These are phyloP conservation scores for Phytophthora melonis DNA, from an alignment of 352 stramenopile genomes.

Conservation along the genomic window DNA sequence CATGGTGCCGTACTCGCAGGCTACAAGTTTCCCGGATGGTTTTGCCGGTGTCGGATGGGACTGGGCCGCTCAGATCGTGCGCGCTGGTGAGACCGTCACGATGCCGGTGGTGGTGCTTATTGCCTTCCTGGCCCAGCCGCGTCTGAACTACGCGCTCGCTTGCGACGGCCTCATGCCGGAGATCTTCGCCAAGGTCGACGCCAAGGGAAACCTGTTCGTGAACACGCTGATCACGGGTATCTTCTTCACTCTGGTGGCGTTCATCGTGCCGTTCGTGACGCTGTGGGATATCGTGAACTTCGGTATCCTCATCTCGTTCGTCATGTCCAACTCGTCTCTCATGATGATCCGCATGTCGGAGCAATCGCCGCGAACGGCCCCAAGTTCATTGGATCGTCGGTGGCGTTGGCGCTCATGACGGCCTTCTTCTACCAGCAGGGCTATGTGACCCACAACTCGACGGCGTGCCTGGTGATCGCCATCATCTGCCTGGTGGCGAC, in stretches of 20 bases:
- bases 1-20: slow-evolving; percentile 56
- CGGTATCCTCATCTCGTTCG: slow-evolving; percentile 77
- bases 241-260: slow-evolving; percentile 54
- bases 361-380: slow-evolving; percentile 39
- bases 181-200: slow-evolving; percentile 81
- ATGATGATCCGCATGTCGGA: slow-evolving; percentile 61
- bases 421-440: slow-evolving; percentile 56
- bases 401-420: slow-evolving; percentile 34
- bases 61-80: slow-evolving; percentile 40
- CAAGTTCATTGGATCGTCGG: slow-evolving; percentile 44
- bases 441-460: slow-evolving; percentile 42
- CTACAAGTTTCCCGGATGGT: slow-evolving; percentile 41
- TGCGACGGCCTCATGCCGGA: slow-evolving; percentile 91
- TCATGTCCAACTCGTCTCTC: slow-evolving; percentile 67
- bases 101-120: slow-evolving; percentile 93
- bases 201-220: slow-evolving; percentile 69
- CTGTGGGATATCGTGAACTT: slow-evolving; percentile 79
- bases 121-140: slow-evolving; percentile 90
- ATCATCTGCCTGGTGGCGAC: slow-evolving; percentile 46
- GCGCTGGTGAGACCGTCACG: slow-evolving; percentile 60
- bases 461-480: slow-evolving; percentile 39
- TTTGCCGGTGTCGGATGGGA: slow-evolving; percentile 37
- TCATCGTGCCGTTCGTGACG: slow-evolving; percentile 64
- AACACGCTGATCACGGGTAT: slow-evolving; percentile 58
- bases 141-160: slow-evolving; percentile 88